Conservation (phyloP, 2,329 filamentous ascomycete species). For the Xylaria sp. region DNA sequence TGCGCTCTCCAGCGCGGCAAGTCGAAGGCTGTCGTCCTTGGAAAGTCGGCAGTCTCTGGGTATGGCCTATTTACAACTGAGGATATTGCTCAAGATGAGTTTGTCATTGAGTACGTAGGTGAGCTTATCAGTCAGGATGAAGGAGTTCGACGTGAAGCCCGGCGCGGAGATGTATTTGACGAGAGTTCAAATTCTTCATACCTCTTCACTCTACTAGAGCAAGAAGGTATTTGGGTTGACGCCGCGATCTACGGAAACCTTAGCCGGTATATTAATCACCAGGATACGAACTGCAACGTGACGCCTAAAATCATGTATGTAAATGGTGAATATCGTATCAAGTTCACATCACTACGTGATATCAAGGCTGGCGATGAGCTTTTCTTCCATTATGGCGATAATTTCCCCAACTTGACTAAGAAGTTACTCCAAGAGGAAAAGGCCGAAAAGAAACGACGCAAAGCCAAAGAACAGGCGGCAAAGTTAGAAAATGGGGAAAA, state of each 20-base stretch:
- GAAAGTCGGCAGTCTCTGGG: conserved; percentile 76
- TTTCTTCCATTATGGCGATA: conserved; percentile 83
- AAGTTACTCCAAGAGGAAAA: conserved; percentile 60
- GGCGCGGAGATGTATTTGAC: conserved; percentile 70
- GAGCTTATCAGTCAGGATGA: conserved; percentile 79
- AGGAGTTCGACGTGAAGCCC: conserved; percentile 73
- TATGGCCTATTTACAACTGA: conserved; percentile 81
- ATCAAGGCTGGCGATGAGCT: conserved; percentile 80
- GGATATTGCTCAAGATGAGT: conserved; percentile 74
- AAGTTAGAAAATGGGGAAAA: conserved; percentile 42
- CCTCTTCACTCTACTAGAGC: conserved; percentile 68
- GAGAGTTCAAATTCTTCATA: conserved; percentile 74
- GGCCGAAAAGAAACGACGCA: conserved; percentile 49
- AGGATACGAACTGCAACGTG: conserved; percentile 69
- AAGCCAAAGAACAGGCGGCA: conserved; percentile 46
- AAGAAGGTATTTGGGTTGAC: conserved; percentile 76
- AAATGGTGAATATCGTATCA: conserved; percentile 80
- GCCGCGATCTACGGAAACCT: conserved; percentile 82
- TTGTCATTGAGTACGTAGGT: conserved; percentile 83
- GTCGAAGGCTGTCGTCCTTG: conserved; percentile 73
- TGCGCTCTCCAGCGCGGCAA: conserved; percentile 75
- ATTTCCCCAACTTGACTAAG: conserved; percentile 71
- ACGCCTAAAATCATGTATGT: conserved; percentile 75
- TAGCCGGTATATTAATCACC: conserved; percentile 86
- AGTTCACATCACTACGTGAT: conserved; percentile 74